phyloP scores from a whole-genome alignment of 2,329 filamentous ascomycete genomes.

The Nemania sp. region DNA sequence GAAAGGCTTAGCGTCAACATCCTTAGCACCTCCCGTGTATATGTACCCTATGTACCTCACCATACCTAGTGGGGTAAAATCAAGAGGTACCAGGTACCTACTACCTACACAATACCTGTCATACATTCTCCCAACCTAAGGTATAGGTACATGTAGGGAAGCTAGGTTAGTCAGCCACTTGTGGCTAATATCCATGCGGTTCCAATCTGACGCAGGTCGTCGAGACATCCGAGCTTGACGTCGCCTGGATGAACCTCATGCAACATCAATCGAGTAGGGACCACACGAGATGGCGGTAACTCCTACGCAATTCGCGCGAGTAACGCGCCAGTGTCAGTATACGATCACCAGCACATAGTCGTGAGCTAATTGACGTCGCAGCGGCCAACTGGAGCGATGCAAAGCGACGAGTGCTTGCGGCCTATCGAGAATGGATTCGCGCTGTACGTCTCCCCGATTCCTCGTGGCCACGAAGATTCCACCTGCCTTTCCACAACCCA shows the following conservation, averaged over 20 bases:
- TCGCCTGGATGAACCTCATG: constrained; percentile 40
- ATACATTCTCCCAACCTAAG: too few relatives aligned
- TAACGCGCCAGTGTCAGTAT: constrained; percentile 75
- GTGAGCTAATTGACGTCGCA: constrained; percentile 50
- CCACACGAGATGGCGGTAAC: constrained; percentile 78
- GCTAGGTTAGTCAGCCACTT: constrained; percentile 11
- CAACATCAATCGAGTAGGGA: constrained; percentile 41
- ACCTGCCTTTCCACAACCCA: too few relatives aligned
- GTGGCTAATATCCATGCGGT: constrained; percentile 29
- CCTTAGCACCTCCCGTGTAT: too few relatives aligned
- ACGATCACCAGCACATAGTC: background rate
- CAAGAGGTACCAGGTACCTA: background rate
- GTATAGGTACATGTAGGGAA: background rate
- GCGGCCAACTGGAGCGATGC: constrained; percentile 90
- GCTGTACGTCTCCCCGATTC: constrained; percentile 68
- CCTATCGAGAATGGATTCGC: constrained; percentile 95
- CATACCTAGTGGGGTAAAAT: too few relatives aligned
- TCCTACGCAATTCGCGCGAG: constrained; percentile 87
- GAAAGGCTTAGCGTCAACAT: too few relatives aligned
- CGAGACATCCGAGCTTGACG: constrained; percentile 37
- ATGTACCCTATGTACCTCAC: too few relatives aligned
- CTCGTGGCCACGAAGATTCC: background rate
- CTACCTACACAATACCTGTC: too few relatives aligned
- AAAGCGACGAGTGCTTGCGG: constrained; percentile 80
- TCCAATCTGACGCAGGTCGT: constrained; percentile 18